Evolutionary conservation across 768 basidiomycete genomes (phyloP), one percentile per base, ranked within the genome.

Genomic region (Mrakia hoshinonis): DNA sequence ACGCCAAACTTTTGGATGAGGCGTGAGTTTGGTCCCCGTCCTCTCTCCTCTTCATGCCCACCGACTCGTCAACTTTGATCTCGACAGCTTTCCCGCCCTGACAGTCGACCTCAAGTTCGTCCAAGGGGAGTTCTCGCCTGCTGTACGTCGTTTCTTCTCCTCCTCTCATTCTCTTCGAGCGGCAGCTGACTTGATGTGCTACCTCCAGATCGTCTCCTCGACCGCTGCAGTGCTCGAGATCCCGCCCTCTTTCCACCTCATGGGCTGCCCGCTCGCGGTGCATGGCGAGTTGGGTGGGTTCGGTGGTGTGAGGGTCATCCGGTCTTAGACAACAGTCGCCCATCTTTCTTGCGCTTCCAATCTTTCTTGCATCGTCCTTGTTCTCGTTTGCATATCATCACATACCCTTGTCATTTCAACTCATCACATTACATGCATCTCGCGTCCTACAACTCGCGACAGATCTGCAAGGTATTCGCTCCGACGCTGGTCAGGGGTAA

Each of bases 31-130:
- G 4, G 38, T 29, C 36, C 7, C 20, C 24, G 29, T 29, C 12
- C 4, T 46, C 54, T 36, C 31, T 9, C 31, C 31, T 22, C 18
- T 1, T 5, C 11, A 20, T 13, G 29, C 31, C 5, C 31, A 38
- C 31, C 20, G 15, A 2, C 29, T 65, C 22, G 26, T 36, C 3
- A 7, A 5, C 15, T 26, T 15, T 11, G 39, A 9, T 52, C 29
- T 68, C 7, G 26, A 67, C 85, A 87, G 70, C 85, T 88, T 87
- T 73, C 87, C 87, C 0, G 83, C 85, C 69, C 84, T 86, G 13
- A 87, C 87, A 0, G 80, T 87, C 47, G 87, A 87, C 75, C 79
- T 87, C 54, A 72, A 73, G 36, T 73, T 75, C 6, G 85, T 87
- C 18, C 70, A 70, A 20, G 73, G 73, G 10, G 38, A 18, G 15